Base-by-base conservation (phyloP, 139 green algal species). In the Yamagishiella unicocca region DNA sequence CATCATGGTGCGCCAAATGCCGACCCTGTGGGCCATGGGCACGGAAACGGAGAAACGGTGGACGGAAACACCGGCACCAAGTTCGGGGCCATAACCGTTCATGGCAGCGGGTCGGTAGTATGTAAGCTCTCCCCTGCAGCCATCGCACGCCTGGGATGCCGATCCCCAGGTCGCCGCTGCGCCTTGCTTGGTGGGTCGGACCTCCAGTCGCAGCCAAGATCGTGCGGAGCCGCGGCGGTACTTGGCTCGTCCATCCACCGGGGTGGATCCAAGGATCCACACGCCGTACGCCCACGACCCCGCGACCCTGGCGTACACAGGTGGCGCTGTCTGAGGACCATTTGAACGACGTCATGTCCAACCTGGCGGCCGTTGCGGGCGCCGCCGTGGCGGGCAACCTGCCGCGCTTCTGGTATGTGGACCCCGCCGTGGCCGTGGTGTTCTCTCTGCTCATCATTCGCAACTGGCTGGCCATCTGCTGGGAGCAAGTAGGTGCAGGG, bases 391-490 rank as follows among this genome's bases (percentile, higher is more conserved):
- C 89, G 6, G 81, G 84, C 46, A 83, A 62, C 2, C 12, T 82
- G 24, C 61, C 84, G 9, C 27, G 54, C 2, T 76, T n/a, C 42
- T 83, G 94, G 94, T 96, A 89, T 75, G 82, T 95, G 1, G 95
- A 98, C 83, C 90, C 94, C 14, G 84, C 64, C 0, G 93, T 94
- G 0, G 95, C 90, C 17, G 91, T 97, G 0, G 22, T 90, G 2
- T 96, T 97, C 61, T 93, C 83, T 17, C 7, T 94, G 5, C 95
- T 95, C 89, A 97, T 98, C 46, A 91, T 97, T 33, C 91, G 62
- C 29, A 91, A 89, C 25, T 98, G 95, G 95, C 68, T 91, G 24
- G 55, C 83, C 29, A 95, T 98, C 38, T 93, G 90, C 21, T 94
- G 92, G 76, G 75, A 90, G 73, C 94, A 97, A 89, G 90, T 95